Percentiles rank a stretch among this genome's conserved stretches.
Conservation (phyloP, 257 asterid genomes). For the Jasminum sambac region DNA sequence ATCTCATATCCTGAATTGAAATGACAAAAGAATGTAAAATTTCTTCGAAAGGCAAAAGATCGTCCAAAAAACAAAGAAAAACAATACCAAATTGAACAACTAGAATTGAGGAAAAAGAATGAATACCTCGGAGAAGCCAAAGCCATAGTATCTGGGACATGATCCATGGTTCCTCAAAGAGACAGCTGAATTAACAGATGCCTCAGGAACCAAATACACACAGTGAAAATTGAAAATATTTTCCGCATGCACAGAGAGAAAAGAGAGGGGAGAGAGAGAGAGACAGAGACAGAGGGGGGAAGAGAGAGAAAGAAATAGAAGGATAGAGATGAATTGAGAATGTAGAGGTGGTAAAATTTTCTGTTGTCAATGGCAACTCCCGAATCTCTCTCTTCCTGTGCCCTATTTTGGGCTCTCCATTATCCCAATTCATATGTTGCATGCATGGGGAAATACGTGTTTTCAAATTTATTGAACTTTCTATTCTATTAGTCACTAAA, state of each 20-base stretch:
- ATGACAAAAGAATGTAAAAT: neutral
- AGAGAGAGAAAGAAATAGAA: slow-evolving; percentile 29
- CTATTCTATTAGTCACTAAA: neutral
- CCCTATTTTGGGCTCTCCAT: slow-evolving; percentile 36
- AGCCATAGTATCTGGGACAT: slow-evolving; percentile 32
- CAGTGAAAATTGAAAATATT: slow-evolving; percentile 30
- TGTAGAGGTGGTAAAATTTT: slow-evolving; percentile 11
- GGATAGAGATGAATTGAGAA: slow-evolving; percentile 31
- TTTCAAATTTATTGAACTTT: neutral
- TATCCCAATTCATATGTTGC: slow-evolving; percentile 9
- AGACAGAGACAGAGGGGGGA: slow-evolving; percentile 27
- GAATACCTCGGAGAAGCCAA: slow-evolving; percentile 46
- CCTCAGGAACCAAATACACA: slow-evolving; percentile 46
- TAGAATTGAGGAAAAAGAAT: neutral
- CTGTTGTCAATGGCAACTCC: slow-evolving; percentile 18
- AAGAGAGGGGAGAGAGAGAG: slow-evolving; percentile 28
- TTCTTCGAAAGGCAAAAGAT: slow-evolving; percentile 12
- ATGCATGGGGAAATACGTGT: neutral
- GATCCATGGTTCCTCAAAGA: slow-evolving; percentile 63
- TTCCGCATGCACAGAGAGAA: slow-evolving; percentile 27
- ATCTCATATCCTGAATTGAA: no score
- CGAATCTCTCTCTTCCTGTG: slow-evolving; percentile 18
- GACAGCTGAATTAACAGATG: slow-evolving; percentile 33
- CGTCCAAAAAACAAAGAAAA: neutral
- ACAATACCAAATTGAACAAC: neutral